These are phyloP conservation scores for Meyerozyma sp. DNA, from an alignment of 1,139 yeast genomes.

Conservation along the genomic window DNA sequence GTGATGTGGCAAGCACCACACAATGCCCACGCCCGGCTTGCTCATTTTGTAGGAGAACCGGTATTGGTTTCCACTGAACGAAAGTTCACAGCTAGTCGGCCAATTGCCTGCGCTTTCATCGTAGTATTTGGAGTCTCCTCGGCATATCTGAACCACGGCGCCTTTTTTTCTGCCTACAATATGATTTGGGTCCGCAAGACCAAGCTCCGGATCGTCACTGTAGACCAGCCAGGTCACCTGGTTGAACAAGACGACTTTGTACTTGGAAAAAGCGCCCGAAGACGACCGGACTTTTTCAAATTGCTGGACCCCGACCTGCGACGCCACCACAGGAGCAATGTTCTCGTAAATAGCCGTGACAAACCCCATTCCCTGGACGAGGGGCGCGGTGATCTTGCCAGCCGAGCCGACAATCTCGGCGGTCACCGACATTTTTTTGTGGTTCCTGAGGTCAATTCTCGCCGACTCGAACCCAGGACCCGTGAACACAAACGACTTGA, in stretches of 20 bases:
- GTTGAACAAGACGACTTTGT: conserved; percentile 30
- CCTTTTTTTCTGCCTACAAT: conserved; percentile 36
- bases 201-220: conserved; percentile 29
- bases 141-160: conserved; percentile 42
- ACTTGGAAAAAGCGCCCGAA: conserved; percentile 20
- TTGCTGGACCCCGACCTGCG: conserved; percentile 62
- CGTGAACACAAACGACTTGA: conserved; percentile 37
- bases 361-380: conserved; percentile 64
- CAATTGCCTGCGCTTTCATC: conserved; percentile 51
- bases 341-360: conserved; percentile 53
- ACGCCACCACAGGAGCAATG: conserved; percentile 49
- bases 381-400: conserved; percentile 25
- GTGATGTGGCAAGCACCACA: conserved; percentile 67
- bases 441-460: conserved; percentile 19
- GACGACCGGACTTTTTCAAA: conserved; percentile 18
- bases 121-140: conserved; percentile 38
- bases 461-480: conserved; percentile 22
- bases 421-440: conserved; percentile 31
- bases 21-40: conserved; percentile 19
- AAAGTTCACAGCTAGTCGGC: conserved; percentile 18
- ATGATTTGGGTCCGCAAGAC: conserved; percentile 46
- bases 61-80: conserved; percentile 22
- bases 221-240: conserved; percentile 40
- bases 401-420: conserved; percentile 15
- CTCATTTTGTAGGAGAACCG: conserved; percentile 21